Conservation (phyloP, 495 filamentous ascomycete genomes). For the Penicillium herquei region DNA sequence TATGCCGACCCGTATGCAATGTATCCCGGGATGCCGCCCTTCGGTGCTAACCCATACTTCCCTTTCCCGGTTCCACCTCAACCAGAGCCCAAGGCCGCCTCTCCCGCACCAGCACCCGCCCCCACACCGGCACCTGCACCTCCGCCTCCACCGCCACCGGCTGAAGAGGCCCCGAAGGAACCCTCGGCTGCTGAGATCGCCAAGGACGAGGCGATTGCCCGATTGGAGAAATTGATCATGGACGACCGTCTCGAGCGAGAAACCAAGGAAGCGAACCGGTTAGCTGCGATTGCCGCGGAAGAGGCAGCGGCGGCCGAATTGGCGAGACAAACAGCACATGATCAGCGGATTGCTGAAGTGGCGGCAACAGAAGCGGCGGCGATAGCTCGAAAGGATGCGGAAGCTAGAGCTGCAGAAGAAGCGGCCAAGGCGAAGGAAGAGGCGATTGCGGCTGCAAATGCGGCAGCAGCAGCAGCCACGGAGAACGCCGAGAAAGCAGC, state of each 20-base stretch:
- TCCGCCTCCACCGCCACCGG: slow-evolving; percentile 13
- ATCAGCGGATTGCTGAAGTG: slow-evolving; percentile 37
- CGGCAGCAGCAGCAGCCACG: slow-evolving; percentile 23
- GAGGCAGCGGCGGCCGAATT: slow-evolving; percentile 52
- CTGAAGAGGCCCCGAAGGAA: slow-evolving; percentile 16
- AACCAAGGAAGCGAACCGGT: slow-evolving; percentile 41
- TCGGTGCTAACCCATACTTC: slow-evolving; percentile 33
- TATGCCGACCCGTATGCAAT: slow-evolving; percentile 42
- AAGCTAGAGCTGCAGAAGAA: slow-evolving; percentile 23
- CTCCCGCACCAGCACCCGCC: slow-evolving; percentile 18
- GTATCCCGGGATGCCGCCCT: slow-evolving; percentile 32
- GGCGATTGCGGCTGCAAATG: slow-evolving; percentile 23
- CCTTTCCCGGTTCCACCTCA: slow-evolving; percentile 38
- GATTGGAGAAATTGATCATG: slow-evolving; percentile 51
- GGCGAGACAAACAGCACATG: slow-evolving; percentile 49
- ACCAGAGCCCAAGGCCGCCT: slow-evolving; percentile 26
- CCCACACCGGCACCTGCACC: slow-evolving; percentile 3
- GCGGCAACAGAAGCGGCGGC: slow-evolving; percentile 43
- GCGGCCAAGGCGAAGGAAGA: slow-evolving; percentile 29
- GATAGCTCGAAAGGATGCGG: slow-evolving; percentile 40
- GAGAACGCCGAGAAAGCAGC: slow-evolving; percentile 20
- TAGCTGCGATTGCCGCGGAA: slow-evolving; percentile 40
- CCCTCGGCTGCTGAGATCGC: slow-evolving; percentile 22
- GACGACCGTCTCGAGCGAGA: slow-evolving; percentile 48
- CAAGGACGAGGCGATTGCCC: slow-evolving; percentile 53